Evolutionary conservation across 2,329 filamentous ascomycete species (phyloP).

Genomic region (Botryotinia convoluta): DNA sequence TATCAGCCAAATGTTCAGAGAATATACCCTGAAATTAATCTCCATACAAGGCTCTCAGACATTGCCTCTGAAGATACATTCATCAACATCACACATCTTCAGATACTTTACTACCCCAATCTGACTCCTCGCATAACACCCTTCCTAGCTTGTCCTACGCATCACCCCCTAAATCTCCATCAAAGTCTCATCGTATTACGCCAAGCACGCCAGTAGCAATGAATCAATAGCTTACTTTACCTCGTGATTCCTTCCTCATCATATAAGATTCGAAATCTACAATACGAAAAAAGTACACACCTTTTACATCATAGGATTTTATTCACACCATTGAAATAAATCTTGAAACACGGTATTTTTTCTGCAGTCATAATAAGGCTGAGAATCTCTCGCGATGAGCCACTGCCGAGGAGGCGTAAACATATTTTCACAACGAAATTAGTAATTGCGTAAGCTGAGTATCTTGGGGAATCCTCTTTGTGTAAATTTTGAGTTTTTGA

Average conservation of each 20-base stretch:
- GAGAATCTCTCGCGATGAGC: neutral
- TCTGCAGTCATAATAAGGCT: neutral
- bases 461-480: neutral
- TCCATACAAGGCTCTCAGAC: neutral
- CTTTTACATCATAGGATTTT: neutral
- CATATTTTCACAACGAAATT: neutral
- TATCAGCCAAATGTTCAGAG: neutral
- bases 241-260: neutral
- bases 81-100: neutral
- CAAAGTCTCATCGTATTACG: neutral
- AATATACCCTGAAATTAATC: neutral
- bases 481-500: neutral
- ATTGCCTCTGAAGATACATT: neutral
- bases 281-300: neutral
- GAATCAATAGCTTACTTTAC: neutral
- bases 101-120: neutral
- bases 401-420: neutral
- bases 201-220: neutral
- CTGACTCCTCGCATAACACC: neutral
- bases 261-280: neutral
- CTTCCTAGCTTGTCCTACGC: neutral
- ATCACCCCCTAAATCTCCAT: neutral
- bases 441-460: neutral
- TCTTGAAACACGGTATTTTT: neutral
- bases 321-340: fast-evolving